phyloP scores from a whole-genome alignment of 1,139 yeast genomes.

The Candida tunisiensis region DNA sequence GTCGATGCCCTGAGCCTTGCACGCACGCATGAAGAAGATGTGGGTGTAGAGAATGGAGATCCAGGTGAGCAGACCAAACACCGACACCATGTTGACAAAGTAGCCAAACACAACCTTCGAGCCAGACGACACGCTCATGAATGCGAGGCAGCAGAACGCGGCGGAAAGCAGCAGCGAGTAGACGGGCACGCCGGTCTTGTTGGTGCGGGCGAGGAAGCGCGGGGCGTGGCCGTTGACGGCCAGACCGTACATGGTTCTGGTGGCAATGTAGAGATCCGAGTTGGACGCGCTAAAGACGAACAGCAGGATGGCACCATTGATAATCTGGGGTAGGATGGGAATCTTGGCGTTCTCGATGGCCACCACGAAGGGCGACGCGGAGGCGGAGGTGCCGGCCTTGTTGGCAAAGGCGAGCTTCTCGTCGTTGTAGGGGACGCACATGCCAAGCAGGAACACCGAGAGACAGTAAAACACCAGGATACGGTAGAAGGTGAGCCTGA shows the following conservation, averaged over 20 bases:
- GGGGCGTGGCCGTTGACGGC: conserved; percentile 41
- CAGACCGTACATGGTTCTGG: conserved; percentile 39
- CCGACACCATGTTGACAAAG: conserved; percentile 63
- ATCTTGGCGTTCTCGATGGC: conserved; percentile 40
- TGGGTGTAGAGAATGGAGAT: conserved; percentile 48
- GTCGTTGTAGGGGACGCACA: conserved; percentile 42
- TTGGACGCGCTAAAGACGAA: conserved; percentile 62
- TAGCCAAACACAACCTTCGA: conserved; percentile 59
- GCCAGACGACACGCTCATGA: conserved; percentile 40
- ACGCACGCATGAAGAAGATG: conserved; percentile 45
- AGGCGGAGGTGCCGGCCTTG: conserved; percentile 39
- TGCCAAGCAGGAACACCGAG: conserved; percentile 54
- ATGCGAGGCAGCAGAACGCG: conserved; percentile 29
- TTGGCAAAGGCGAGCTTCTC: conserved; percentile 24
- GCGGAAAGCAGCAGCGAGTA: conserved; percentile 31
- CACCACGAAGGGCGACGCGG: conserved; percentile 48
- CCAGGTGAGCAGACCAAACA: conserved; percentile 62
- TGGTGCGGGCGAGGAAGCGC: conserved; percentile 21
- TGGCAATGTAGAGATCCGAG: conserved; percentile 52
- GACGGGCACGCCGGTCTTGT: conserved; percentile 45
- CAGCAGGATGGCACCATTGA: conserved; percentile 42
- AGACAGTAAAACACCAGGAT: conserved; percentile 50
- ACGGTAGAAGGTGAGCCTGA: conserved; percentile 58
- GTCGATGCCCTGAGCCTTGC: conserved; percentile 37
- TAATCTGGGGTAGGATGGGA: conserved; percentile 40